Evolutionary conservation across 345 rosid genomes (phyloP), one percentile per base, ranked within the genome.

Genomic region (Hirschfeldia incana): DNA sequence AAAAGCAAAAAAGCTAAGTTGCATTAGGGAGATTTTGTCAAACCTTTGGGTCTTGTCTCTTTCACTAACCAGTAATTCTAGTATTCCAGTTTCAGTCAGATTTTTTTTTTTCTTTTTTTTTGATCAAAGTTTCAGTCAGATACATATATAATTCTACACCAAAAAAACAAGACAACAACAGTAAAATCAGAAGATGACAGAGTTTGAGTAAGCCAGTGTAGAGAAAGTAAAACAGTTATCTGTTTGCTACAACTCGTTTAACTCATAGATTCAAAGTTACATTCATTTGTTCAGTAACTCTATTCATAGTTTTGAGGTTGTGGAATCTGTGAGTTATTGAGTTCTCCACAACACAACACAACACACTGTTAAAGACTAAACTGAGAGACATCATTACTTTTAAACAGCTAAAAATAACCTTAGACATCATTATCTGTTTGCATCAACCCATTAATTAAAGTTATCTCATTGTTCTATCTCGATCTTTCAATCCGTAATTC

Each of bases 1-100:
- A 34, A 78, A 78, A 55, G 17, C 6, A 55, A 58, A 72, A 72
- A 67, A 36, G 9, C 77, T 66, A 72, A 78, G 69, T 73, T 66
- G 42, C 57, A 32, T 78, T 63, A 59, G 77, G 62, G 68, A 66
- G 73, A 78, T 73, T 73, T 67, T 78, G 82, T 78, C 77, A 78
- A 78, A 73, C 73, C 77, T 78, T 78, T 73, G 77, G 67, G 82
- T 59, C 73, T 8, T 67, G 73, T 73, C 82, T 78, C 73, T 78
- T 73, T 78, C 82, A 67, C 77, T 46, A 66, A 51, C 82, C 73
- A 78, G 69, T 78, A 73, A 58, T 78, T 65, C 61, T 73, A 73
- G 77, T 78, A 78, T 67, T 73, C 37, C 64, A 66, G 73, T 73
- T 42, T 42, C 68, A 51, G 57, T 46, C 53, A 51, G 17, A 42